Percentiles rank a stretch among this genome's conserved stretches.
Evolutionary conservation across 2,329 filamentous ascomycete species (phyloP).

Genomic region (Fusarium euwallaceae): DNA sequence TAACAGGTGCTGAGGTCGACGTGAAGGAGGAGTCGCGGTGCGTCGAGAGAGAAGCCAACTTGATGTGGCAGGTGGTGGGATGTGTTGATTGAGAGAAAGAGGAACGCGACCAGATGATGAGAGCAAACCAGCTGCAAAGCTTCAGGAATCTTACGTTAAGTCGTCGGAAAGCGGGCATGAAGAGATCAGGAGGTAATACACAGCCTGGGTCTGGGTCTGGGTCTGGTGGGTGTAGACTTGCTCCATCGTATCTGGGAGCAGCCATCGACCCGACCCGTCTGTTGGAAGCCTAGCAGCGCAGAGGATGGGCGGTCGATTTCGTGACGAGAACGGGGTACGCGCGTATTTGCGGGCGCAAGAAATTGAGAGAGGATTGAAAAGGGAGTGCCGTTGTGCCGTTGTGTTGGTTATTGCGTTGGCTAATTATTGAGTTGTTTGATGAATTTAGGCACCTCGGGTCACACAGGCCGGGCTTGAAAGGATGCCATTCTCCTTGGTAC

Average conservation of each 20-base stretch:
- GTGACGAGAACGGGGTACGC: background rate
- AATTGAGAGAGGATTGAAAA: background rate
- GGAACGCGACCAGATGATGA: background rate
- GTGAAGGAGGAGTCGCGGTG: conserved; percentile 14
- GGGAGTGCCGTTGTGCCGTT: background rate
- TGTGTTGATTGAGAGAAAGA: background rate
- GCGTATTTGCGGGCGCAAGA: conserved; percentile 3
- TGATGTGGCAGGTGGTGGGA: conserved; percentile 3
- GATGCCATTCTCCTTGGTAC: conserved; percentile 1
- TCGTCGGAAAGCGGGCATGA: background rate
- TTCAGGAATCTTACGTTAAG: background rate
- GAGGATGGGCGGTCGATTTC: conserved; percentile 7
- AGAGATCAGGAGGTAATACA: conserved; percentile 6
- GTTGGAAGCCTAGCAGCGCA: background rate
- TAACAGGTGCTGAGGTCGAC: conserved; percentile 15
- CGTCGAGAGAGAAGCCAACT: conserved; percentile 5
- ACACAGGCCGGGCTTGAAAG: background rate
- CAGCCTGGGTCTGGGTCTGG: background rate
- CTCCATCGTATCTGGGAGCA: conserved; percentile 7
- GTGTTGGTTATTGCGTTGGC: background rate
- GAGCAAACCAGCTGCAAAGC: background rate
- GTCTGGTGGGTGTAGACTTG: conserved; percentile 6
- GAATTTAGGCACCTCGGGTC: background rate
- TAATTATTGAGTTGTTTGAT: background rate
- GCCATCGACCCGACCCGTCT: background rate